Conservation (phyloP, 2,329 filamentous ascomycete species). For the Gaeumannomyces sp. region DNA sequence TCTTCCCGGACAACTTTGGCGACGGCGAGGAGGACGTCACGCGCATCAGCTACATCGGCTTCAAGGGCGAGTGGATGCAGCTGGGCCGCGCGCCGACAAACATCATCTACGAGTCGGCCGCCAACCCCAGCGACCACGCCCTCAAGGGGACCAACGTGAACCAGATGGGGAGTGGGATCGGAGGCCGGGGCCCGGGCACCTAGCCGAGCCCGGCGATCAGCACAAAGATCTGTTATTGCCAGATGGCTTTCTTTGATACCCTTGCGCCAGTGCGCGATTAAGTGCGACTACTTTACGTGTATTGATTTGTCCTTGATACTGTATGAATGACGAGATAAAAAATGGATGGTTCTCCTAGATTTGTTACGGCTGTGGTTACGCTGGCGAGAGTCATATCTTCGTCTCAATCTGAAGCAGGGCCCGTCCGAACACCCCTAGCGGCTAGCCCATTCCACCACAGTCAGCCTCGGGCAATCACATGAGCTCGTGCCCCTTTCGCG, state of each 20-base stretch:
- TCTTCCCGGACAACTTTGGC: constrained; percentile 52
- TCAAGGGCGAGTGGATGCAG: constrained; percentile 91
- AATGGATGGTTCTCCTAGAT: too few relatives aligned
- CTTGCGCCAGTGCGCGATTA: not conserved
- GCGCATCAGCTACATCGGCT: constrained; percentile 75
- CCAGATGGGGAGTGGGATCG: constrained; percentile 49
- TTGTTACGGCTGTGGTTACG: too few relatives aligned
- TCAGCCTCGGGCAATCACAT: not conserved
- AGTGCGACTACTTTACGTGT: not conserved
- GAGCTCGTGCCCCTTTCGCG: not conserved
- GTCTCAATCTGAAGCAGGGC: too few relatives aligned
- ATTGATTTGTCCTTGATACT: not conserved
- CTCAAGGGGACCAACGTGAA: constrained; percentile 51
- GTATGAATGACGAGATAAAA: too few relatives aligned
- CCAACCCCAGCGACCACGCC: constrained; percentile 84
- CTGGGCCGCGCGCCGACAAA: constrained; percentile 75
- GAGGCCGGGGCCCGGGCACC: constrained; percentile 23
- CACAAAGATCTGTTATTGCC: not conserved
- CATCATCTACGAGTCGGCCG: constrained; percentile 88
- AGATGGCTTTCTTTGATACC: not conserved
- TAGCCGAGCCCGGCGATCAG: not conserved
- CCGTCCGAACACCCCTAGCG: too few relatives aligned
- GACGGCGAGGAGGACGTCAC: constrained; percentile 53
- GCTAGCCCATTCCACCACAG: too few relatives aligned
- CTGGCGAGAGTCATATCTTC: too few relatives aligned